Evolutionary conservation across 2,329 filamentous ascomycete genomes (phyloP).

Genomic region (Ophiocordyceps camponoti-saundersi): DNA sequence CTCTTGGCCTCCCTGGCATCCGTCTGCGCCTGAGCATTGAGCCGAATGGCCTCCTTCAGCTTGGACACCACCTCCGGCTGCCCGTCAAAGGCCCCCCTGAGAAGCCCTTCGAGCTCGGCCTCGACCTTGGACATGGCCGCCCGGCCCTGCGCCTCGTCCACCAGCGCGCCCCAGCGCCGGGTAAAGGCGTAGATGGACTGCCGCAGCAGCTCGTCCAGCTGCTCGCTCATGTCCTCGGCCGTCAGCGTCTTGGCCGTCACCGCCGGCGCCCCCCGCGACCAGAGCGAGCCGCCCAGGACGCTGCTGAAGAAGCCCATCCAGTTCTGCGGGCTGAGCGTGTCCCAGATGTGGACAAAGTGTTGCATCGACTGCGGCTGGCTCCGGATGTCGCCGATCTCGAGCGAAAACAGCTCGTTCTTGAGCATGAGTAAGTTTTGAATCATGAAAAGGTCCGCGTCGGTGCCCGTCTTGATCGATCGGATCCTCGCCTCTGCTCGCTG

Average conservation of each 20-base stretch:
- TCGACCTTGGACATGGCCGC: slow-evolving; percentile 34
- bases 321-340: slow-evolving; percentile 39
- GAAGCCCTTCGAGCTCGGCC: slow-evolving; percentile 35
- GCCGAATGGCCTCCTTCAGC: slow-evolving; percentile 42
- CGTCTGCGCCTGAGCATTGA: slow-evolving; percentile 35
- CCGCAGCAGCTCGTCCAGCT: slow-evolving; percentile 44
- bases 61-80: slow-evolving; percentile 42
- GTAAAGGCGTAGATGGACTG: slow-evolving; percentile 48
- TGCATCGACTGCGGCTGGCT: slow-evolving; percentile 32
- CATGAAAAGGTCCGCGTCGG: slow-evolving; percentile 79
- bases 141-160: slow-evolving; percentile 29
- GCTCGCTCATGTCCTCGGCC: slow-evolving; percentile 44
- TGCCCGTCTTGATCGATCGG: slow-evolving; percentile 36
- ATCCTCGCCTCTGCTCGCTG: slow-evolving; percentile 60
- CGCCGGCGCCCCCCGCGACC: slow-evolving; percentile 19
- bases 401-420: slow-evolving; percentile 88
- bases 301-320: slow-evolving; percentile 41
- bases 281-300: slow-evolving; percentile 38
- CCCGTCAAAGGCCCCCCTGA: slow-evolving; percentile 40
- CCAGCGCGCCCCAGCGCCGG: slow-evolving; percentile 36
- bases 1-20: slow-evolving; percentile 21
- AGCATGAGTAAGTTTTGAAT: slow-evolving; percentile 88
- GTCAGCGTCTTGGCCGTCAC: slow-evolving; percentile 23
- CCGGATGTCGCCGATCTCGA: slow-evolving; percentile 67
- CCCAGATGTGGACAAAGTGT: slow-evolving; percentile 49